A percentile compares a stretch with the other conserved stretches of the same genome.
Conservation (phyloP, 805 yeast species). For the Kodamaea lidongshanica region DNA sequence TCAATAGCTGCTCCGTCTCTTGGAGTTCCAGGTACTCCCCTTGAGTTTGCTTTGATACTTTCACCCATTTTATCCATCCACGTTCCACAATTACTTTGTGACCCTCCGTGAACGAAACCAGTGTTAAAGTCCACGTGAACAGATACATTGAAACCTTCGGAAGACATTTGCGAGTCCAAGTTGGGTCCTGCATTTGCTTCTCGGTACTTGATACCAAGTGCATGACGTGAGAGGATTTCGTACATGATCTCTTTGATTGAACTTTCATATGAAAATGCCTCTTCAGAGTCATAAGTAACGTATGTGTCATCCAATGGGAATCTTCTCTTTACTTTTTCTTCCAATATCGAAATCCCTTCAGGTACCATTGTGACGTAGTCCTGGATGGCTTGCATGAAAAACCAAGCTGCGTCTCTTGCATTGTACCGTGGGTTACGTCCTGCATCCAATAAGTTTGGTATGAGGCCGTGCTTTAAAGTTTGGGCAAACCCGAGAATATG, state of each 20-base stretch:
- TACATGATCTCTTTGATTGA: constrained; percentile 70
- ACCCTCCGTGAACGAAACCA: constrained; percentile 87
- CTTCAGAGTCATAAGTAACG: constrained; percentile 58
- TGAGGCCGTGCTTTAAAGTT: constrained; percentile 89
- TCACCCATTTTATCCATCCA: constrained; percentile 99
- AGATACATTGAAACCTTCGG: constrained; percentile 84
- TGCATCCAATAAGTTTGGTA: constrained; percentile 88
- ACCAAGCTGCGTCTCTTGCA: constrained; percentile 98
- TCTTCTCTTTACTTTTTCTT: constrained; percentile 71
- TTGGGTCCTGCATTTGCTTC: constrained; percentile 93
- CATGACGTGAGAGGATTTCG: constrained; percentile 84
- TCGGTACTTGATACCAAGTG: constrained; percentile 76
- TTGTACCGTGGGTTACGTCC: constrained; percentile 92
- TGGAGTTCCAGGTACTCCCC: constrained; percentile 96
- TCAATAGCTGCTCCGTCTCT: constrained; percentile 96
- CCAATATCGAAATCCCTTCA: constrained; percentile 57
- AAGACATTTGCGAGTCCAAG: constrained; percentile 86
- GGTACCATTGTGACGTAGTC: constrained; percentile 70
- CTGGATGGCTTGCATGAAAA: constrained; percentile 81
- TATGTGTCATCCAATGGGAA: constrained; percentile 86
- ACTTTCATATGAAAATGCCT: constrained; percentile 68
- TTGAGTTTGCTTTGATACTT: constrained; percentile 70
- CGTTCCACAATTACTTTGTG: constrained; percentile 90
- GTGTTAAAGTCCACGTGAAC: constrained; percentile 81
- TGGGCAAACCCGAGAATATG: constrained; percentile 86